Base-by-base conservation (phyloP, 345 rosid genomes). In the Adansonia digitata region DNA sequence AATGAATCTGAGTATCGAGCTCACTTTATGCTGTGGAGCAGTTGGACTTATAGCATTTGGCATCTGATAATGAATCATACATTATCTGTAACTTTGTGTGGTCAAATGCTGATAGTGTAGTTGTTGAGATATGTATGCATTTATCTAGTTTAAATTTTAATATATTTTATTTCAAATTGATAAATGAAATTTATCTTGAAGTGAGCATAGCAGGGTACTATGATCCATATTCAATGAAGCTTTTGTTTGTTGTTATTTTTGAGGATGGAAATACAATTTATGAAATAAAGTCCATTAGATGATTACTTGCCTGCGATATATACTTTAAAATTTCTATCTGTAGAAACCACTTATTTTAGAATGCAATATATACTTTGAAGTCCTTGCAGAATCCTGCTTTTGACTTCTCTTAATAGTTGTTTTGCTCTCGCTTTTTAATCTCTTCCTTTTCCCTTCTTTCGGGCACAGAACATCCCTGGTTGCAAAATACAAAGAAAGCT, bases 401-500 rank as follows among this genome's bases (percentile, higher is more conserved):
- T 5, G 45, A 51, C 40, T 31, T 34, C 5, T 53, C 53, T 20
- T 35, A 34, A n/a, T 20, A 9, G 29, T 53, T 55, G 22, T 10
- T 34, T 72, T 55, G n/a, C 55, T 53, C 15, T 20, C 15, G 1
- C 15, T 24, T 22, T 29, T 3, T 18, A 7, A 39, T 64, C 14
- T 51, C 27, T 29, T 29, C 27, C 42, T 14, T 45, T 17, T 12
- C 65, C 75, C 37, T 59, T 62, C 51, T 78, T 27, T 68, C 27
- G 42, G 26, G 24, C 26, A 11, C 57, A 95, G 99, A 92, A 51
- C 99, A 95, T 76, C 83, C 98, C 18, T 95, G 99, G 99, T 66
- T 92, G 81, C 98, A 90, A 75, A 89, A 95, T 82, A 86, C 92
- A 56, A 95, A 91, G 90, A 95, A 95, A 80, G 99, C 99, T 78